phyloP scores from a whole-genome alignment of 768 basidiomycete species.

The Podaxis sp. region DNA sequence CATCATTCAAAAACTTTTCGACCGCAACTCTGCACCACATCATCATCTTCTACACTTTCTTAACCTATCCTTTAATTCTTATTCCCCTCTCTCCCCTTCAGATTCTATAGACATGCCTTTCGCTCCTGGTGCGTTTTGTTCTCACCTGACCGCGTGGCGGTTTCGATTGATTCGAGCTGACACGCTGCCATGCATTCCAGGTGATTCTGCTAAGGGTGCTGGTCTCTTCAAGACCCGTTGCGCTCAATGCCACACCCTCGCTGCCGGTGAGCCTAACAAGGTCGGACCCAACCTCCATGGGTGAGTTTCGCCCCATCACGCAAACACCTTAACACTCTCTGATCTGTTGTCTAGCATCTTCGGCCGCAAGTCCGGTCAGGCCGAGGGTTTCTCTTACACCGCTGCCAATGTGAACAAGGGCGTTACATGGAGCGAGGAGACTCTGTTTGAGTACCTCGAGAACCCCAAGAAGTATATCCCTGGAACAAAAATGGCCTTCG shows the following conservation, averaged over 20 bases:
- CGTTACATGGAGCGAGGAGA: conserved; percentile 79
- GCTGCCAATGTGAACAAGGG: conserved; percentile 96
- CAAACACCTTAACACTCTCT: background rate
- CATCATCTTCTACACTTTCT: conserved; percentile 12
- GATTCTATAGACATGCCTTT: conserved; percentile 36
- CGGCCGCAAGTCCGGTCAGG: conserved; percentile 85
- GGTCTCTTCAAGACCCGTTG: conserved; percentile 95
- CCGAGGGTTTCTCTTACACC: conserved; percentile 86
- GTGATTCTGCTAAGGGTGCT: conserved; percentile 90
- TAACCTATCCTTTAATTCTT: conserved; percentile 16
- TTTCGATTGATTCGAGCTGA: background rate
- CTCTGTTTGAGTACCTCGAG: conserved; percentile 94
- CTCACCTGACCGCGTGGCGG: conserved; percentile 41
- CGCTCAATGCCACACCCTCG: conserved; percentile 91
- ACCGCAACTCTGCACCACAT: conserved; percentile 18
- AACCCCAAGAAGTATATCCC: conserved; percentile 99
- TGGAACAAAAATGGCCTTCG: conserved; percentile 98
- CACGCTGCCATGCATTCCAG: conserved; percentile 28
- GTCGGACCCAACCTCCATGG: conserved; percentile 97
- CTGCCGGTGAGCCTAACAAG: conserved; percentile 73
- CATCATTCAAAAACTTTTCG: conserved; percentile 24
- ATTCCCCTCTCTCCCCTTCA: conserved; percentile 20
- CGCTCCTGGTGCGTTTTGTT: conserved; percentile 34
- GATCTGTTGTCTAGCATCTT: conserved; percentile 51
- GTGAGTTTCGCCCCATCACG: conserved; percentile 37